Evolutionary conservation across 345 rosid genomes (phyloP), one percentile per base, ranked within the genome.

Genomic region (Zanthoxylum bungeanum): DNA sequence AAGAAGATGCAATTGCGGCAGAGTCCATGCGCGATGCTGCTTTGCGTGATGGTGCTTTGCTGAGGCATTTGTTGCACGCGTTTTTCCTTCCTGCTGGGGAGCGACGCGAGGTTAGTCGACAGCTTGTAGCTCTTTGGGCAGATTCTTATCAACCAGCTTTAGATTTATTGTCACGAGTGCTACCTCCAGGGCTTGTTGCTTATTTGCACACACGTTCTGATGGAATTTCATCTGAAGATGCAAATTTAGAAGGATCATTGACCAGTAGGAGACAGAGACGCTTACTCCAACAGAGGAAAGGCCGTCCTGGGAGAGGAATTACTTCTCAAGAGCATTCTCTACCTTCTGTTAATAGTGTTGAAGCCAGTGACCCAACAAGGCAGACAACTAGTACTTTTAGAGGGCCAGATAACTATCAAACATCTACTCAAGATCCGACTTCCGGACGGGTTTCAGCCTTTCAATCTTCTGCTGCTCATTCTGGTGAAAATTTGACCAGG

Each of bases 111-210:
- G 93, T 95, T 73, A 95, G 98, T 84, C 88, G 87, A 73, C 99
- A 95, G 82, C 99, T 95, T 87, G 99, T 95, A 66, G 99, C 98
- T 74, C 92, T 95, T 60, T 95, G 99, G 99, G 99, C 99, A 12
- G 99, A 95, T 85, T 95, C 99, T 69, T 93, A 95, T 79, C 98
- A 91, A 77, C 99, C 99, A 55, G 96, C 99, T 69, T 80, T 92
- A 68, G 91, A 89, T 71, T 79, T 93, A 53, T 75, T 93, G 73
- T 93, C 97, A 58, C 89, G 99, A 77, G 91, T 91, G 81, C 81
- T 95, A 78, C 99, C 99, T 62, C 99, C 99, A 52, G 99, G 99
- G 63, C 94, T 92, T 80, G 99, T 93, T 85, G 99, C 99, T 68
- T 95, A 95, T 86, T 83, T 95, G 87, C 96, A 82, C 75, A 95